phyloP scores from a whole-genome alignment of 148 eudicot species.

The Amaranthus palmeri region DNA sequence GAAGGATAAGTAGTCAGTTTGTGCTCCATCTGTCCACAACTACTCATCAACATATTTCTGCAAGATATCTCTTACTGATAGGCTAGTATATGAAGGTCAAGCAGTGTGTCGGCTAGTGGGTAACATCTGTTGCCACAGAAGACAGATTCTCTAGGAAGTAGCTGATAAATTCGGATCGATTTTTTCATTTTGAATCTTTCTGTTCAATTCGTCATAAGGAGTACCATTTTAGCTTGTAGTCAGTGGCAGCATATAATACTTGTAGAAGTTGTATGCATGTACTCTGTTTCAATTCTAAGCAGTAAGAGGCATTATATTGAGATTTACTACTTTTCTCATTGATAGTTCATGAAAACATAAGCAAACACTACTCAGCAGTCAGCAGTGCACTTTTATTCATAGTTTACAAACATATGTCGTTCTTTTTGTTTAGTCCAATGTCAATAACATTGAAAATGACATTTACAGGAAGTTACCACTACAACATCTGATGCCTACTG shows the following conservation, averaged over 20 bases:
- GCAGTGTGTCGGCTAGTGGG: slow-evolving; percentile 13
- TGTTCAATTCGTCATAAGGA: slow-evolving; percentile 22
- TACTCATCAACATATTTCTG: slow-evolving; percentile 2
- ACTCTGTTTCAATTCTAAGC: slow-evolving; percentile 11
- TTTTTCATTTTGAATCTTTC: slow-evolving; percentile 16
- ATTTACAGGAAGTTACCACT: slow-evolving; percentile 8
- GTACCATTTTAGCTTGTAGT: slow-evolving; percentile 11
- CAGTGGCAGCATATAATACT: slow-evolving; percentile 8
- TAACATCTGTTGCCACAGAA: slow-evolving; percentile 5
- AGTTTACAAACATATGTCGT: not conserved
- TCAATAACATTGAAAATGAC: not conserved
- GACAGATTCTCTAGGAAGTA: slow-evolving; percentile 4
- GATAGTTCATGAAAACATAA: not conserved
- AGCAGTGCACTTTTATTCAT: not conserved
- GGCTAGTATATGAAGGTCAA: not conserved
- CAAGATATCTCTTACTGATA: not conserved
- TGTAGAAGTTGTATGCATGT: slow-evolving; percentile 9
- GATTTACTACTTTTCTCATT: slow-evolving; percentile 1
- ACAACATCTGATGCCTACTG: not conserved
- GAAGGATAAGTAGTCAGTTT: slow-evolving; percentile 5
- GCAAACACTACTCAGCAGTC: not conserved
- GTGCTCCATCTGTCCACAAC: not conserved
- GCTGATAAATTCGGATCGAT: slow-evolving; percentile 11
- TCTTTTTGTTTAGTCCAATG: not conserved
- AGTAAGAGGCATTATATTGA: slow-evolving; percentile 21